phyloP scores from a whole-genome alignment of 1,284 basidiomycete genomes.

The Pisolithus thermaeus region DNA sequence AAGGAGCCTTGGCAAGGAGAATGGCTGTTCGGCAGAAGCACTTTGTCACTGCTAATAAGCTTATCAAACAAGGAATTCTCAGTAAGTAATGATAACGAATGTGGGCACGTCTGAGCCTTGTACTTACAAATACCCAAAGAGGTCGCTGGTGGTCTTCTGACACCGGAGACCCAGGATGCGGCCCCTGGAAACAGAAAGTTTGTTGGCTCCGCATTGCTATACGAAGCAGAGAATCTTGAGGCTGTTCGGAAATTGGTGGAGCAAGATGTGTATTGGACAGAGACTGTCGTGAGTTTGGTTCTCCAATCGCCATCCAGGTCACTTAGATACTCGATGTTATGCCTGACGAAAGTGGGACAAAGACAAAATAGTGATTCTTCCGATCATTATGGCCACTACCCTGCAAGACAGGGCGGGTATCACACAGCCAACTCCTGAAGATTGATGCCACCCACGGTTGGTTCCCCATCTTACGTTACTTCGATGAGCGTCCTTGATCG shows the following conservation, averaged over 20 bases:
- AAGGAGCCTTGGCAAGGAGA: slow-evolving; percentile 42
- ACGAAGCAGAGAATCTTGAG: slow-evolving; percentile 42
- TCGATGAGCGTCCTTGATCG: not conserved
- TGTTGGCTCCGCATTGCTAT: slow-evolving; percentile 45
- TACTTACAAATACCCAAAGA: slow-evolving; percentile 27
- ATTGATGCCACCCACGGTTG: not conserved
- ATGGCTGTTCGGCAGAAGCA: slow-evolving; percentile 43
- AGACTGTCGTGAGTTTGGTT: slow-evolving; percentile 43
- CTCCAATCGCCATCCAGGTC: not conserved
- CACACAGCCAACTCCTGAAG: slow-evolving; percentile 18
- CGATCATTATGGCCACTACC: slow-evolving; percentile 35
- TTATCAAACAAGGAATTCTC: slow-evolving; percentile 35
- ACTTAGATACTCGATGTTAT: slow-evolving; percentile 2
- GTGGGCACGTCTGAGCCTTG: slow-evolving; percentile 1
- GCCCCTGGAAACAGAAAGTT: slow-evolving; percentile 35
- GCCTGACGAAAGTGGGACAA: slow-evolving; percentile 29
- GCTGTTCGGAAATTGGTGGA: slow-evolving; percentile 45
- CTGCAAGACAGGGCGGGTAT: slow-evolving; percentile 21
- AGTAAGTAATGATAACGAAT: slow-evolving; percentile 11
- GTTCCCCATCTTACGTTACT: not conserved
- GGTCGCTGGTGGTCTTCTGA: slow-evolving; percentile 42
- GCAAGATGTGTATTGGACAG: slow-evolving; percentile 49
- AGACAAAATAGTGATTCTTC: slow-evolving; percentile 38
- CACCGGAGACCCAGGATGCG: slow-evolving; percentile 34
- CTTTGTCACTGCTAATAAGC: slow-evolving; percentile 35